These are phyloP conservation scores for Xylaria castorea DNA, from an alignment of 495 filamentous ascomycete species.

Conservation along the genomic window DNA sequence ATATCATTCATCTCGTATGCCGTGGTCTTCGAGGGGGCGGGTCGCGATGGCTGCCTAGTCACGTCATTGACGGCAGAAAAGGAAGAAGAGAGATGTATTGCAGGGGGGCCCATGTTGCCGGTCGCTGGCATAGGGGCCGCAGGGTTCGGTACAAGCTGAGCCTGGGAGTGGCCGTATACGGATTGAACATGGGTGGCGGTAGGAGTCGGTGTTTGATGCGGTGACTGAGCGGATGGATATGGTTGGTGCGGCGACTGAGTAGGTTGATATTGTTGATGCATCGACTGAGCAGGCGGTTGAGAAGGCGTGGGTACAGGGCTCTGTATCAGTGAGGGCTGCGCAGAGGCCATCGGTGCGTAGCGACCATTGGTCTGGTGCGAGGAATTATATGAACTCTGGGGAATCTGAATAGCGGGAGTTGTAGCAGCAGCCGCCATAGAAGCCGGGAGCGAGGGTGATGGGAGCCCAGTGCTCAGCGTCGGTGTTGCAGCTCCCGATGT, in stretches of 20 bases:
- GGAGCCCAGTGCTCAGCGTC: constrained; percentile 29
- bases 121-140: constrained; percentile 32
- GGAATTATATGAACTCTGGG: constrained; percentile 35
- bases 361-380: constrained; percentile 48
- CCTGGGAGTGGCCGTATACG: constrained; percentile 44
- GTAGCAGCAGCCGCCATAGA: constrained; percentile 18
- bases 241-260: background rate
- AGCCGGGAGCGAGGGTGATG: constrained; percentile 34
- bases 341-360: constrained; percentile 60
- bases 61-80: constrained; percentile 29
- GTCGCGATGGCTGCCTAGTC: constrained; percentile 57
- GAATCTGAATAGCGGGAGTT: constrained; percentile 30
- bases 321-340: constrained; percentile 43
- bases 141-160: constrained; percentile 46
- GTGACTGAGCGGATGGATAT: constrained; percentile 1
- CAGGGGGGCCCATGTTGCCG: constrained; percentile 78
- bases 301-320: constrained; percentile 41
- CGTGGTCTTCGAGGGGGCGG: constrained; percentile 68
- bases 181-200: constrained; percentile 29
- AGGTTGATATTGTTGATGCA: constrained; percentile 12
- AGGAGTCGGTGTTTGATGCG: constrained; percentile 23
- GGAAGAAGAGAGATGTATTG: constrained; percentile 30
- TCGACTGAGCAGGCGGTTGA: constrained; percentile 35
- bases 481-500: constrained; percentile 37
- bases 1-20: constrained; percentile 76